Conservation (phyloP, 345 rosid genomes). For the Eutrema heterophyllum region DNA sequence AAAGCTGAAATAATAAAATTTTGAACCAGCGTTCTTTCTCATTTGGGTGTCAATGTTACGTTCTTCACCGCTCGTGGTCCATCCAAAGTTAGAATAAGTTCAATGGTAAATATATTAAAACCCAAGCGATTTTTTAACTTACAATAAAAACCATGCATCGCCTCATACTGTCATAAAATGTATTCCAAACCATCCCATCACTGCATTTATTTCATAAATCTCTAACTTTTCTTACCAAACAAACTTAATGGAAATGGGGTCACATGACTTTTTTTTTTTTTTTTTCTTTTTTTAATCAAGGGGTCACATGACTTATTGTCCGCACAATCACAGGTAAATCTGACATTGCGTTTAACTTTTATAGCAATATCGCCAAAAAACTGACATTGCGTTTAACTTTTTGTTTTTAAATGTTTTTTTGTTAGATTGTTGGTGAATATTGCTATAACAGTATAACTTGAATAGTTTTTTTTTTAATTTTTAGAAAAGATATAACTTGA, state of each 20-base stretch:
- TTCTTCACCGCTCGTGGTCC: background rate
- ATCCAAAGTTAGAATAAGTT: background rate
- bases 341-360: too few relatives aligned
- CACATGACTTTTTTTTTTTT: background rate
- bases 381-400: too few relatives aligned
- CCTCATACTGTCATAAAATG: background rate
- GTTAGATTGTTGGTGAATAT: background rate
- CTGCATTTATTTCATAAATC: background rate
- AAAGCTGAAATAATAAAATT: background rate
- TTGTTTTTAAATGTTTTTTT: too few relatives aligned
- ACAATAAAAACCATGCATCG: background rate
- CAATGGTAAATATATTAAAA: background rate
- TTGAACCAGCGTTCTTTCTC: background rate
- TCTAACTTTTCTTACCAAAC: background rate
- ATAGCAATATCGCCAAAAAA: too few relatives aligned
- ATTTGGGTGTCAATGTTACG: background rate
- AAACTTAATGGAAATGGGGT: conserved; percentile 4
- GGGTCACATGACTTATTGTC: too few relatives aligned
- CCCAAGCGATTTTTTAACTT: background rate
- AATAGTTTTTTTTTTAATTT: background rate
- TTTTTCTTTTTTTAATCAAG: too few relatives aligned
- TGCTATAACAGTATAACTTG: background rate
- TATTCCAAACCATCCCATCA: background rate
- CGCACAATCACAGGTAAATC: background rate
- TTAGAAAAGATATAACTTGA: background rate